Conservation (phyloP, 257 asterid genomes). For the Capsicum rhomboideum region DNA sequence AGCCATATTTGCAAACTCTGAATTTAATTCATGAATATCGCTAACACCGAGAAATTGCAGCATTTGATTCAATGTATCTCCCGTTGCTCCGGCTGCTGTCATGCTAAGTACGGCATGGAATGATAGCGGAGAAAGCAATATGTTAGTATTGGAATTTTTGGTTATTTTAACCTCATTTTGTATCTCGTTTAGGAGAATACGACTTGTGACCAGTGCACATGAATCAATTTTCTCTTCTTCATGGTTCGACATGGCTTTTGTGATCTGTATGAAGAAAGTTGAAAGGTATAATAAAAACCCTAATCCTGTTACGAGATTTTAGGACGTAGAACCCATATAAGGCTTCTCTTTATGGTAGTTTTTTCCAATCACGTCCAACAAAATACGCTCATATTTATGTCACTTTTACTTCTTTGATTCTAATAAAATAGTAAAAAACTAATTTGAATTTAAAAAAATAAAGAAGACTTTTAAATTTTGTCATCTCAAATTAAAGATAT, state of each 20-base stretch:
- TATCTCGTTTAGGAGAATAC: not conserved
- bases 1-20: not conserved
- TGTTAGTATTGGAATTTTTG: not conserved
- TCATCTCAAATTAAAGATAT: too few species aligned
- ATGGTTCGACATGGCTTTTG: not conserved
- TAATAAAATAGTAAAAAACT: too few species aligned
- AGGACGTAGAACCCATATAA: not conserved
- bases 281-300: not conserved
- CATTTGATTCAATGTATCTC: conserved; percentile 33
- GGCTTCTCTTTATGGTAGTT: too few species aligned
- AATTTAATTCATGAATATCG: conserved; percentile 17
- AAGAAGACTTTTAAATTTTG: too few species aligned
- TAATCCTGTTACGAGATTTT: not conserved
- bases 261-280: not conserved
- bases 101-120: conserved; percentile 36
- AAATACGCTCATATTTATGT: too few species aligned
- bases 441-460: too few species aligned
- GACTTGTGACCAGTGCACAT: not conserved
- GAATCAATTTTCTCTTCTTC: not conserved
- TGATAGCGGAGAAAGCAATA: conserved; percentile 49
- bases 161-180: not conserved
- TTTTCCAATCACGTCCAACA: too few species aligned
- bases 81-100: conserved; percentile 41
- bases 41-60: too few species aligned
- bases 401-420: too few species aligned